Percentiles rank a stretch among this genome's conserved stretches.
These are phyloP conservation scores for Penstemon eatonii DNA, from an alignment of 257 asterid species.

Conservation along the genomic window DNA sequence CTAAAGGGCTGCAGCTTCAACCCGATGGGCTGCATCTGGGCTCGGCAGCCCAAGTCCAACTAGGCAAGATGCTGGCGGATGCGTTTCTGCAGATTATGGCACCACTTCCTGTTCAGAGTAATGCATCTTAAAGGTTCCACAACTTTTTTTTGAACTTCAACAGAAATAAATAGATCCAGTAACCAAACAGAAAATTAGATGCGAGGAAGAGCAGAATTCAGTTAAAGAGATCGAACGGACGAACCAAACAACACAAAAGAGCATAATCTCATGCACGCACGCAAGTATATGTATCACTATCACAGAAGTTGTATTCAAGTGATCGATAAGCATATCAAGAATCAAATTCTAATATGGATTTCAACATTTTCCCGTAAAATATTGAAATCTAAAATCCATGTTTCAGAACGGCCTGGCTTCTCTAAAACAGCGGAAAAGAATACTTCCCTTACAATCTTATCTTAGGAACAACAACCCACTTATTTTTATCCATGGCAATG, in stretches of 20 bases:
- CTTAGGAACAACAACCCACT: constrained; percentile 60
- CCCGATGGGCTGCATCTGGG: constrained; percentile 56
- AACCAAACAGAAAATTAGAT: no score
- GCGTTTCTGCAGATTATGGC: constrained; percentile 37
- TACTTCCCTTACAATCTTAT: constrained; percentile 33
- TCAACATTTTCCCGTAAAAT: no score
- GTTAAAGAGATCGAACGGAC: no score
- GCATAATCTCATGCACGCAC: no score
- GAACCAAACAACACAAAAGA: no score
- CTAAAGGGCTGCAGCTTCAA: constrained; percentile 49
- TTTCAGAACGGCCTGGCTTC: constrained; percentile 62
- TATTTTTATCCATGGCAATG: constrained; percentile 29
- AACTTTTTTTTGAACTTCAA: constrained; percentile 31
- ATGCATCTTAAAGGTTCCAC: constrained; percentile 31
- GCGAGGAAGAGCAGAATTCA: no score
- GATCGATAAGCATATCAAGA: no score
- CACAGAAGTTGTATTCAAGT: no score
- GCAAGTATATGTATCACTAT: no score
- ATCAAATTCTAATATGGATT: not conserved
- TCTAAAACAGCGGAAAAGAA: constrained; percentile 72
- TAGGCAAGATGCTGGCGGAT: constrained; percentile 55
- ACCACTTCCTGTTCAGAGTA: constrained; percentile 49
- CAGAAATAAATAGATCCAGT: no score
- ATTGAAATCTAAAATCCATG: no score
- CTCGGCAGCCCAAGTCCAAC: constrained; percentile 50